Evolutionary conservation across 371 early-diverging fungal genomes (phyloP), one percentile per base, ranked within the genome.

Genomic region (Mortierella sp.): DNA sequence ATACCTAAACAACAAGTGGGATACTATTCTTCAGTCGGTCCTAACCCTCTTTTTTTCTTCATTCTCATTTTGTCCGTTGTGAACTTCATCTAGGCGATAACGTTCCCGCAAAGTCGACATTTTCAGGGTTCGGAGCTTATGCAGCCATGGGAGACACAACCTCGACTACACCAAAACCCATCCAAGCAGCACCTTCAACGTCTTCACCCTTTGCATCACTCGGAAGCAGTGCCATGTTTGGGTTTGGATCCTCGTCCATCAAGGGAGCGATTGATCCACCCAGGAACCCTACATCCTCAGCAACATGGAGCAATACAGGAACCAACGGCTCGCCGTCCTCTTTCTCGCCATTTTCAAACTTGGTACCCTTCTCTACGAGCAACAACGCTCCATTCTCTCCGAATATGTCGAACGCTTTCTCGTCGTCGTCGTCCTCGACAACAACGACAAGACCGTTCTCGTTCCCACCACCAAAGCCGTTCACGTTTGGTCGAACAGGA

Each of bases 251-350:
- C 5, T 80, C 80, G 0, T 66, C 77, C 2, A 69, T 73, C 70
- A 80, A 80, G 26, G 77, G 73, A 16, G 71, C 72, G 19, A 66
- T 76, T 5, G 77, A 73, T 29, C 77, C 76, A 52, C 70, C 80
- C 50, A 73, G 61, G 43, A 72, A 76, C 40, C 77, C 80, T 2
- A 70, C 67, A n/a, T 47, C 68, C 9, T 40, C 69, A 2, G 34
- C 53, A 16, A 66, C 44, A 37, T 79, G 74, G 74, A 70, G 26
- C 26, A 71, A 67, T 70, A 34, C 39, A 9, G 74, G 68, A 66
- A 47, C 24, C 9, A 66, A 66, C 34, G 66, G 41, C 16, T 44
- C 45, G 1, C 26, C 16, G 1, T 29, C 7, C 24, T 68, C 44
- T 26, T 44, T 19, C 47, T 40, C 45, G 22, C 41, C 55, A 19